Conservation (phyloP, 176 grass and related monocot genomes). For the Ensete ventricosum region DNA sequence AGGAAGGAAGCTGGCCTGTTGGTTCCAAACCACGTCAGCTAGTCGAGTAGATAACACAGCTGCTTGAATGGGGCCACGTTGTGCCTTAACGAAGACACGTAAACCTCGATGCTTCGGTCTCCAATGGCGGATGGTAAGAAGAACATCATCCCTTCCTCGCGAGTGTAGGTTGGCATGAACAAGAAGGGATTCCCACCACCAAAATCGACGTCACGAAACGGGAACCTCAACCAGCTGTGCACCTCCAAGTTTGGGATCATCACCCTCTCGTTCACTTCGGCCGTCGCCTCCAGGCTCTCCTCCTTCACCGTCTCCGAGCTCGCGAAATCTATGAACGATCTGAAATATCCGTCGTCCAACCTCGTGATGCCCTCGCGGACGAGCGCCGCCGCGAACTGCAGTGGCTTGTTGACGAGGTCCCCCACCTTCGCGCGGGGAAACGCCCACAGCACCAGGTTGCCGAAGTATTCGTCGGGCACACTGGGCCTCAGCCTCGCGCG, state of each 20-base stretch:
- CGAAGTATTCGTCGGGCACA: conserved; percentile 27
- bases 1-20: too few species aligned
- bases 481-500: conserved; percentile 14
- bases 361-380: conserved; percentile 21
- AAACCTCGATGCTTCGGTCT: conserved; percentile 22
- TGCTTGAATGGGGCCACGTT: conserved; percentile 18
- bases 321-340: conserved; percentile 28
- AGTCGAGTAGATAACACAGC: conserved; percentile 17
- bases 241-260: conserved; percentile 32
- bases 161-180: conserved; percentile 26
- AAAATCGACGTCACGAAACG: conserved; percentile 25
- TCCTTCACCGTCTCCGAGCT: conserved; percentile 18
- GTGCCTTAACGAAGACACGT: conserved; percentile 18
- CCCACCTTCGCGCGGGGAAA: conserved; percentile 9
- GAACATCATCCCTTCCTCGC: conserved; percentile 29
- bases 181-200: conserved; percentile 20
- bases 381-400: conserved; percentile 10
- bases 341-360: conserved; percentile 28
- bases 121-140: conserved; percentile 18
- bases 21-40: too few species aligned
- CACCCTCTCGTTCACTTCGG: conserved; percentile 1
- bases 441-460: conserved; percentile 36
- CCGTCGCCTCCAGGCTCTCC: conserved; percentile 17
- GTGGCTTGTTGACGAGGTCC: conserved; percentile 9
- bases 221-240: conserved; percentile 32